Evolutionary conservation across 805 yeast species (phyloP), one percentile per base, ranked within the genome.

Genomic region (Kodamaea restingae): DNA sequence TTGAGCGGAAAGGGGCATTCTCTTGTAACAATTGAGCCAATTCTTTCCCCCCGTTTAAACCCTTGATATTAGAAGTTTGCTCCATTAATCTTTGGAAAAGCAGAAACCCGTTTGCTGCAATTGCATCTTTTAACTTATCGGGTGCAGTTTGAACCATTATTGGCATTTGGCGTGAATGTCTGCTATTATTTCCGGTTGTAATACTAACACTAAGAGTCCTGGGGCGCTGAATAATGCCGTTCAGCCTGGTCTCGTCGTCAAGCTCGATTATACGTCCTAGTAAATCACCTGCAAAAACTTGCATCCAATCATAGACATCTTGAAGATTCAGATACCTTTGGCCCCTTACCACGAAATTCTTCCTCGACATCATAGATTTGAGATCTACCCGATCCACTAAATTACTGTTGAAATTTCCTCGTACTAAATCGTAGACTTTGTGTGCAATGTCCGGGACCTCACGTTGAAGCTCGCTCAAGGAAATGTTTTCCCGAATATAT

Each of bases 331-430:
- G 18, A 15, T 26, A 17, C 2, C 70, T 67, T 3, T 58, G 60
- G 2, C 90, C 78, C 0, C 64, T 67, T 0, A 76, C 73, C 35
- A 81, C 61, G 58, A 91, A 81, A 54, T 88, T 87, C 55, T 93
- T 93, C 35, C 81, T 80, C 0, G 96, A 83, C 61, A 81, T 80
- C 98, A 93, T 91, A 0, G 95, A 81, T 55, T 88, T 87, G 7
- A 85, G 70, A 18, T 79, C 78, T 0, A 80, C 74, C 34, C 84
- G 68, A 9, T 75, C 67, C 7, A 70, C 68, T 4, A 93, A 62
- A 15, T 79, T 81, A n/a, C 67, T 67, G 27, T 63, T 48, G 42
- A 70, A 69, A 7, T 67, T 60, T 0, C 98, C 98, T 21, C 88
- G 64, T 0, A 81, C 81, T 17, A 88, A 54, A 10, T 76, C 62